Percentiles rank a stretch among this genome's conserved stretches.
Conservation (phyloP, 345 rosid species). For the Laguncularia racemosa region DNA sequence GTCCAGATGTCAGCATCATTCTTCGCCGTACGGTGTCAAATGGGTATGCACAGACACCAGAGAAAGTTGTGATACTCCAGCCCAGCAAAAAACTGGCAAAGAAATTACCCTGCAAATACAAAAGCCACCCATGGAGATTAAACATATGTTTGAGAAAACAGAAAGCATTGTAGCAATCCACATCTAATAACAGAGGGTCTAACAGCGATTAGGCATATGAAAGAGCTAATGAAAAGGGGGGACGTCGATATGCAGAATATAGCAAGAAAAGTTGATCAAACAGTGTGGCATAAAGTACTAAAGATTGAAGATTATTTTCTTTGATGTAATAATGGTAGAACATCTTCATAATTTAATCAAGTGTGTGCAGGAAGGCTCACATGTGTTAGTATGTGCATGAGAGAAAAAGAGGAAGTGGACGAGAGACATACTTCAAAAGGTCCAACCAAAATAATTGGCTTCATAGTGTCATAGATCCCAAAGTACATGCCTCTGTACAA, state of each 20-base stretch:
- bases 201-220: too few relatives aligned
- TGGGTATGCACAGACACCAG: constrained; percentile 88
- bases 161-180: neutral
- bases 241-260: too few relatives aligned
- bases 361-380: too few relatives aligned
- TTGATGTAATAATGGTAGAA: too few relatives aligned
- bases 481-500: constrained; percentile 91
- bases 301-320: too few relatives aligned
- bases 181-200: neutral
- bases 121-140: neutral
- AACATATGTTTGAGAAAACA: neutral
- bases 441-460: constrained; percentile 79
- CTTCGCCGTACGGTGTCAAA: constrained; percentile 82
- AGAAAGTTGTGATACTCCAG: constrained; percentile 84
- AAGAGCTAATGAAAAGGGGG: too few relatives aligned
- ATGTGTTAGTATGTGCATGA: neutral
- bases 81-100: constrained; percentile 82
- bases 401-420: neutral
- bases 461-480: constrained; percentile 85
- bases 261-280: too few relatives aligned
- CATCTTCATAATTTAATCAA: too few relatives aligned
- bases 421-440: constrained; percentile 58
- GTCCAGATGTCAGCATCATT: constrained; percentile 97
- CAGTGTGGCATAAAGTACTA: too few relatives aligned
- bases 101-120: constrained; percentile 66